phyloP scores from a whole-genome alignment of 2,329 filamentous ascomycete genomes.

The Chalaropsis ovoidea region DNA sequence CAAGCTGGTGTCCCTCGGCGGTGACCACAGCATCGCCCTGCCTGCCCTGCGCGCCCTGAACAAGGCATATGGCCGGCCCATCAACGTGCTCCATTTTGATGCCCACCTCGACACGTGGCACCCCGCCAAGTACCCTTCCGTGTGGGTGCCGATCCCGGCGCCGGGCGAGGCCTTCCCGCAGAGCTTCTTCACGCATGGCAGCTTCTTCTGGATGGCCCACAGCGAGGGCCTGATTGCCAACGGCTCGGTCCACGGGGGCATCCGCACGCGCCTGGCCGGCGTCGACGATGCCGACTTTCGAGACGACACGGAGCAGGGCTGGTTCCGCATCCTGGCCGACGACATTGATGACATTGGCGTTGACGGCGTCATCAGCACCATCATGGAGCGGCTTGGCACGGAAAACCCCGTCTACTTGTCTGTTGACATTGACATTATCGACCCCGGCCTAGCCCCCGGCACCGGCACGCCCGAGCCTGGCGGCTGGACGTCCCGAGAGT shows the following conservation, averaged over 20 bases:
- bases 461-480: conserved; percentile 86
- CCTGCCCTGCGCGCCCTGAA: conserved; percentile 58
- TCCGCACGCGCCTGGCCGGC: conserved; percentile 64
- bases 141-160: conserved; percentile 50
- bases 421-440: conserved; percentile 74
- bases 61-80: conserved; percentile 49
- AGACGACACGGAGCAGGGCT: conserved; percentile 61
- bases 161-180: conserved; percentile 30
- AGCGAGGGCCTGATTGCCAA: conserved; percentile 71
- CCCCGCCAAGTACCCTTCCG: conserved; percentile 65
- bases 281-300: conserved; percentile 55
- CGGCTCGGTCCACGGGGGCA: conserved; percentile 66
- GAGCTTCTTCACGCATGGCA: conserved; percentile 69
- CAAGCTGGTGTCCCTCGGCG: conserved; percentile 59
- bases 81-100: conserved; percentile 67
- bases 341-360: conserved; percentile 78
- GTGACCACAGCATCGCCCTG: conserved; percentile 62
- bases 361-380: conserved; percentile 57
- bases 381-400: conserved; percentile 61
- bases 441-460: conserved; percentile 57
- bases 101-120: conserved; percentile 78
- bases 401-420: conserved; percentile 71
- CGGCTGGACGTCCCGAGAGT: conserved; percentile 80
- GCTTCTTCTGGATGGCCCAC: conserved; percentile 82
- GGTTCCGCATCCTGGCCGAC: conserved; percentile 66